Evolutionary conservation across 768 basidiomycete species (phyloP), one percentile per base, ranked within the genome.

Genomic region (Macrolepiota fuliginosa): DNA sequence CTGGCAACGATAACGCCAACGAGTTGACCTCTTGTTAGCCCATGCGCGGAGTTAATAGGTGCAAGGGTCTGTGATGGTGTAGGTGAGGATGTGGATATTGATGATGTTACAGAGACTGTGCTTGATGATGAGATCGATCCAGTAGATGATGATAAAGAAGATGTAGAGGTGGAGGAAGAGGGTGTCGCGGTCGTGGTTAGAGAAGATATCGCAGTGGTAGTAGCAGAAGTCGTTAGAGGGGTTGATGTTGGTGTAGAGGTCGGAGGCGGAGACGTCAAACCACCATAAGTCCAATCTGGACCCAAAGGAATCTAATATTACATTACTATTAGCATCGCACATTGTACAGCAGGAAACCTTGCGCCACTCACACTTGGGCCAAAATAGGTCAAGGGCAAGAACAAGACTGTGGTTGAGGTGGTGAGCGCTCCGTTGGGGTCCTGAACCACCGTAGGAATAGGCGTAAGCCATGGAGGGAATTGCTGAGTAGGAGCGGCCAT

Each of bases 351-450:
- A 37, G 51, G 51, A 42, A 19, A 59, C 56, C 22, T 25, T 56
- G 59, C 27, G 47, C 37, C 7, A 83, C 90, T 83, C 70, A 92
- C 91, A 71, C 87, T 87, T 56, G 92, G 90, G 32, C 92, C 92
- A 65, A 83, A 91, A 73, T 93, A 94, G 0, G 91, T 92, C 65
- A 92, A 75, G 42, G 92, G 89, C 54, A 92, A 69, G 65, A 80
- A 84, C 27, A 90, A 67, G 10, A 88, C 75, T 35, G 75, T 79
- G 25, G 84, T 86, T 46, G 79, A 77, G 13, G 88, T 90, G 52
- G 83, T 77, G 58, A 85, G 66, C 36, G 73, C 73, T 53, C 88
- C 89, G 55, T 75, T 77, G 2, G 77, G 74, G 67, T 85, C 78
- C 6, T 84, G 84, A 51, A 86, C 69, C 32, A 83, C 74, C 17